Percentiles rank a stretch among this genome's conserved stretches.
Conservation (phyloP, 192 early-diverging fungal genomes). For the Podila verticillata region DNA sequence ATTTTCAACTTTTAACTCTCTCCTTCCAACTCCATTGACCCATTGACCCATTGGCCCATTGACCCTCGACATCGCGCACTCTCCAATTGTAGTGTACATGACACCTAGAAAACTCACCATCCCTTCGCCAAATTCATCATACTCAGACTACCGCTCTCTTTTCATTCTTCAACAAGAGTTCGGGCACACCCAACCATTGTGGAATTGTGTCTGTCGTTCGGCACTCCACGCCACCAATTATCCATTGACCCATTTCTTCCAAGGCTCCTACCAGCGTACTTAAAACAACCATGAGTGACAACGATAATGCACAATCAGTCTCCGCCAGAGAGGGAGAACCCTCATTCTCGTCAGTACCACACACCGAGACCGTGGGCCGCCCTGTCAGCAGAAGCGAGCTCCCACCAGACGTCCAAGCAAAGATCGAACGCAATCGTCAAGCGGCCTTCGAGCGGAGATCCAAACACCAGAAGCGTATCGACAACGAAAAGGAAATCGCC, state of each 20-base stretch:
- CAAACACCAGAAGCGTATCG: conserved; percentile 16
- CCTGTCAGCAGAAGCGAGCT: conserved; percentile 29
- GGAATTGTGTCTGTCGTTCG: neutral
- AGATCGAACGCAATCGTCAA: conserved; percentile 38
- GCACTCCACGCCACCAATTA: neutral
- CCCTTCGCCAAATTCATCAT: too few species aligned
- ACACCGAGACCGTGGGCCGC: conserved; percentile 29
- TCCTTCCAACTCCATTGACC: too few species aligned
- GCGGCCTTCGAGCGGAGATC: conserved; percentile 38
- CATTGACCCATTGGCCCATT: too few species aligned
- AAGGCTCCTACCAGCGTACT: too few species aligned
- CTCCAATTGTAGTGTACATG: too few species aligned
- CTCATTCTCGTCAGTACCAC: conserved; percentile 1
- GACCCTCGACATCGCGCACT: too few species aligned
- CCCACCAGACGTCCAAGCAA: conserved; percentile 33
- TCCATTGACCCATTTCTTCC: neutral
- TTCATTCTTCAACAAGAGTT: too few species aligned
- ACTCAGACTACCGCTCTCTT: too few species aligned
- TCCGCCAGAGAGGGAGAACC: neutral
- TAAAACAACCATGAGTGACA: neutral
- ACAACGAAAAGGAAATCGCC: conserved; percentile 20
- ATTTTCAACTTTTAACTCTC: neutral
- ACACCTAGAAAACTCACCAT: too few species aligned
- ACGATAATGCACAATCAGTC: neutral
- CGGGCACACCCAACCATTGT: too few species aligned